Base-by-base conservation (phyloP, 1,284 basidiomycete species). In the Naganishia sp. region DNA sequence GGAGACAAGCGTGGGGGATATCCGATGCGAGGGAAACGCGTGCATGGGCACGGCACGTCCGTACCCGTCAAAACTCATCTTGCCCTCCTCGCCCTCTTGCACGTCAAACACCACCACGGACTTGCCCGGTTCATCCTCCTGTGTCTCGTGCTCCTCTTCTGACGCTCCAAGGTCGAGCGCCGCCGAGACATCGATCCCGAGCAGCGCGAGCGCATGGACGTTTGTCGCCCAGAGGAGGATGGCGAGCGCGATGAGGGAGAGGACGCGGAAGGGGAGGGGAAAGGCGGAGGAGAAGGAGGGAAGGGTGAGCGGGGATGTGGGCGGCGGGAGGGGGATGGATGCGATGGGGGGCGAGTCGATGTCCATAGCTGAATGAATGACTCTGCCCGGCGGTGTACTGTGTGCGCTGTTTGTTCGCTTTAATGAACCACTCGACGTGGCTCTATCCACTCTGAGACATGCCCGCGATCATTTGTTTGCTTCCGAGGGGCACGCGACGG, bases 141-240 rank as follows among this genome's bases (percentile, higher is more conserved):
- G 76, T 6, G 74, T 65, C 31, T 76, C 28, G 28, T 28, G 28
- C 28, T 28, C 69, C 61, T 77, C 77, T 15, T 61, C 56, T 23
- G 39, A 31, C 6, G 23, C 57, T 3, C 61, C 57, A 5, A 76
- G 65, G 64, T 73, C 87, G 71, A 96, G 83, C 5, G 86, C 86
- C 71, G 83, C 79, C 10, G 85, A 82, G 1, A 85, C 86, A 76
- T 96, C 91, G 49, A 96, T 81, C 17, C 88, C 87, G n/a, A 89
- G 81, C 4, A 83, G 69, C 70, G 88, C 82, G 46, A 96, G 85
- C 53, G 89, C 85, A 77, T 96, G 92, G 6, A 96, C 81, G 78
- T 96, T 96, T 42, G 87, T 85, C 0, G 91, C 92, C 90, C 90
- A 93, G 64, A 86, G 86, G 10, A 91, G 75, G 65, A 90, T 83